Percentiles rank a stretch among this genome's conserved stretches.
Evolutionary conservation across 1,139 yeast genomes (phyloP).

Genomic region (Magnusiomyces tetraspermus): DNA sequence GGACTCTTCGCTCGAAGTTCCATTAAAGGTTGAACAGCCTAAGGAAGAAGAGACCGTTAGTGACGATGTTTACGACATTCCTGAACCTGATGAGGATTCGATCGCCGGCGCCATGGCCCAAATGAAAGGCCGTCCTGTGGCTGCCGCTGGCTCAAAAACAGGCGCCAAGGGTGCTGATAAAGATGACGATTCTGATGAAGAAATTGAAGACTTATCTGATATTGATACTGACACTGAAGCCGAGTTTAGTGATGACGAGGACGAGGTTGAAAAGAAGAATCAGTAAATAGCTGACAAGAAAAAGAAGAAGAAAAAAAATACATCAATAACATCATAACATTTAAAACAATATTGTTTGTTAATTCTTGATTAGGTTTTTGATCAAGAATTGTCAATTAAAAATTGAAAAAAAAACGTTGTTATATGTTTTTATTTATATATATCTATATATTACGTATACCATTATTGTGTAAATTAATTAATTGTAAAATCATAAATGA

Average conservation of each 20-base stretch:
- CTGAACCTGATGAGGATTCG: slow-evolving; percentile 69
- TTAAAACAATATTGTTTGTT: too few species aligned
- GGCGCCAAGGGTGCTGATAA: slow-evolving; percentile 27
- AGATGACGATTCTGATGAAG: slow-evolving; percentile 22
- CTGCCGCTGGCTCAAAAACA: slow-evolving; percentile 35
- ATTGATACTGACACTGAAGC: slow-evolving; percentile 15
- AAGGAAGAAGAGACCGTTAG: slow-evolving; percentile 23
- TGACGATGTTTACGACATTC: slow-evolving; percentile 27
- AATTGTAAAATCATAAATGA: too few species aligned
- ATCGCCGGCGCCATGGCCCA: slow-evolving; percentile 43
- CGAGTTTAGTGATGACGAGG: slow-evolving; percentile 14
- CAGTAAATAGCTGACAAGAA: not conserved
- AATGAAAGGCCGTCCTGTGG: slow-evolving; percentile 44
- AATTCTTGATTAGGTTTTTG: too few species aligned
- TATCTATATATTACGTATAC: too few species aligned
- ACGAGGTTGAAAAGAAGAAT: slow-evolving; percentile 8
- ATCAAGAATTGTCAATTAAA: too few species aligned
- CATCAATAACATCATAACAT: too few species aligned
- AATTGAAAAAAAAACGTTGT: too few species aligned
- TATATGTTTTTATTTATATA: too few species aligned
- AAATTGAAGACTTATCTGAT: slow-evolving; percentile 12
- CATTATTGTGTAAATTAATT: too few species aligned
- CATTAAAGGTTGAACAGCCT: slow-evolving; percentile 33
- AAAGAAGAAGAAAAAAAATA: too few species aligned
- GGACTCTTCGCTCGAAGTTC: slow-evolving; percentile 32